Evolutionary conservation across 2,329 filamentous ascomycete genomes (phyloP), one percentile per base, ranked within the genome.

Genomic region (Neofusicoccum umdonicola): DNA sequence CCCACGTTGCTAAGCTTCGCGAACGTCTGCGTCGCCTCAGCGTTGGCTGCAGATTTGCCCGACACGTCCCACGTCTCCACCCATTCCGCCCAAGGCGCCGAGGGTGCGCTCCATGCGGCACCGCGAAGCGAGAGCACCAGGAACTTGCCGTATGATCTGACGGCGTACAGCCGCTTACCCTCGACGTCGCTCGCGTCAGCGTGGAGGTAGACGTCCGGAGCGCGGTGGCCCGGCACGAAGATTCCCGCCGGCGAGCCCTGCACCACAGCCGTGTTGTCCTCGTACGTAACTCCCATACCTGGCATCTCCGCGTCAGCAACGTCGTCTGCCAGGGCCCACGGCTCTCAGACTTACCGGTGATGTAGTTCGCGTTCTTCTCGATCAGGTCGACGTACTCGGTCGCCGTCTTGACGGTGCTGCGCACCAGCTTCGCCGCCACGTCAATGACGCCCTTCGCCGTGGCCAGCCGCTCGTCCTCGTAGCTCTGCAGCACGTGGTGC

Each of bases 351-450:
- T 50, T 13, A 77, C 80, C 80, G 5, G 81, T 82, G 51, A 83
- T 83, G 66, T 81, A 83, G 1, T 77, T 81, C 0, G 81, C 80
- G 48, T 82, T 83, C 64, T 75, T 77, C 66, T 83, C 76, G 47
- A 83, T 81, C 0, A 81, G 80, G 31, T 76, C 75, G 2, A 83
- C 81, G 52, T 83, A 83, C 41, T 79, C 72, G 67, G 80, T 79
- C 2, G 81, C 81, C 15, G 78, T 76, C 51, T 75, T 73, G 3
- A 79, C 68, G 0, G 81, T 83, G 64, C 81, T 80, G 47, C 81
- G 74, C 2, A 83, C 81, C 13, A 83, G 70, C 5, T 76, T 71
- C 0, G 81, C 81, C 0, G 81, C 81, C 0, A 83, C 81, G 37
- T 80, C 77, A 45, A 83, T 81, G 22, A 83, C 81, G 17, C 74